Conservation (phyloP, 163 green algal species). For the Scenedesmus sp. region DNA sequence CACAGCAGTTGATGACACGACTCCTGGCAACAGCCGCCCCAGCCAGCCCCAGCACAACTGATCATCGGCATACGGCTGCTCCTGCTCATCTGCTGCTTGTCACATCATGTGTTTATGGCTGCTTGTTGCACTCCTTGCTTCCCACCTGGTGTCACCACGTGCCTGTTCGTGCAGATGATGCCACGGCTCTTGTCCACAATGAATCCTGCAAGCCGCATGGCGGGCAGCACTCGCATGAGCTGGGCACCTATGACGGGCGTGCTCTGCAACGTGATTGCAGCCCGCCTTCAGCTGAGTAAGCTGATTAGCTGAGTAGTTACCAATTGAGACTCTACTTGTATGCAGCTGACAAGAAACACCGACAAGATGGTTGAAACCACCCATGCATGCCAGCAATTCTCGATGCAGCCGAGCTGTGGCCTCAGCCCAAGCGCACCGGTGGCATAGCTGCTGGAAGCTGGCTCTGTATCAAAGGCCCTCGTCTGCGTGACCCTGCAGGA, state of each 20-base stretch:
- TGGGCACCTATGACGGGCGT: neutral
- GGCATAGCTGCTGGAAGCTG: conserved; percentile 70
- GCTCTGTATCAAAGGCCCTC: conserved; percentile 90
- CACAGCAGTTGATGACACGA: too few relatives aligned
- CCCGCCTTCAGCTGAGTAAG: too few relatives aligned
- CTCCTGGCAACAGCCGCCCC: too few relatives aligned
- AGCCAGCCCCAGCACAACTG: neutral
- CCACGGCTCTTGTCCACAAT: conserved; percentile 83
- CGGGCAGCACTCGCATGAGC: neutral
- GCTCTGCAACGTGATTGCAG: too few relatives aligned
- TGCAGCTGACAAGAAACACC: neutral
- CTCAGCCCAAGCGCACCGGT: conserved; percentile 64
- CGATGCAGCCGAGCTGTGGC: neutral
- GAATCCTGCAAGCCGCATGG: conserved; percentile 63
- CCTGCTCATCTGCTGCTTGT: neutral
- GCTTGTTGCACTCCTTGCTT: neutral
- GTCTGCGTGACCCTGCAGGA: conserved; percentile 80
- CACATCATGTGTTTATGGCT: neutral
- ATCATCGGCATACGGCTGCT: neutral
- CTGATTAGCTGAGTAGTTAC: too few relatives aligned
- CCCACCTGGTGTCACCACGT: conserved; percentile 91
- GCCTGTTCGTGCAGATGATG: conserved; percentile 95
- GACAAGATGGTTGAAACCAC: neutral
- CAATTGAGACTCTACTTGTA: too few relatives aligned
- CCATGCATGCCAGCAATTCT: neutral